Percentiles rank a stretch among this genome's conserved stretches.
These are phyloP conservation scores for Penicillium flavigenum DNA, from an alignment of 495 filamentous ascomycete species.

Conservation along the genomic window DNA sequence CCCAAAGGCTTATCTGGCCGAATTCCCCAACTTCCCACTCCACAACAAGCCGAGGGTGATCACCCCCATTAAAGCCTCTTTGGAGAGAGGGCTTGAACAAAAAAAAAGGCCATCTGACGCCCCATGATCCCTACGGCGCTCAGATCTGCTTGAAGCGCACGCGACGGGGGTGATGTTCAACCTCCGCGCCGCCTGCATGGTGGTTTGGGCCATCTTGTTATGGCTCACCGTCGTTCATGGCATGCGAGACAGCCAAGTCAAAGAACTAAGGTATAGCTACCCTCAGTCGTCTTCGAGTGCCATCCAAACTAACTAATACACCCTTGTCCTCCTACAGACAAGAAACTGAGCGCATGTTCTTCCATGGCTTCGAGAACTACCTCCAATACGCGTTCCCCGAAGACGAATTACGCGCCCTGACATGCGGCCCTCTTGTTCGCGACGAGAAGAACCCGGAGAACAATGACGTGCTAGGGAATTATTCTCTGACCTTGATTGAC, in stretches of 20 bases:
- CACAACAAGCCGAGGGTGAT: conserved; percentile 14
- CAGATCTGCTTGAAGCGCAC: conserved; percentile 42
- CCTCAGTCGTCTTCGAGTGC: not conserved
- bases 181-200: conserved; percentile 38
- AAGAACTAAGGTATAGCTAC: conserved; percentile 39
- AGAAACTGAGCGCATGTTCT: conserved; percentile 91
- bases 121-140: conserved; percentile 29
- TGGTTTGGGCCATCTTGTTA: conserved; percentile 41
- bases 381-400: conserved; percentile 92
- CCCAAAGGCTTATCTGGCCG: conserved; percentile 34
- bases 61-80: not conserved
- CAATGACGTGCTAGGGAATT: conserved; percentile 96
- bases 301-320: not conserved
- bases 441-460: conserved; percentile 81
- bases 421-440: conserved; percentile 78
- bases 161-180: conserved; percentile 46
- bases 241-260: conserved; percentile 43
- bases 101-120: conserved; percentile 10
- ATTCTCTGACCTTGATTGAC: conserved; percentile 92
- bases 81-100: not conserved
- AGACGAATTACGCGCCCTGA: conserved; percentile 89
- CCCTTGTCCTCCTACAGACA: conserved; percentile 40
- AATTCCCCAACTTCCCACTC: conserved; percentile 18
- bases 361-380: conserved; percentile 96
- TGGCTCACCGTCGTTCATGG: conserved; percentile 42